A percentile compares a stretch with the other conserved stretches of the same genome.
Evolutionary conservation across 495 filamentous ascomycete species (phyloP).

Genomic region (Pseudoneurospora amorphoporcata): DNA sequence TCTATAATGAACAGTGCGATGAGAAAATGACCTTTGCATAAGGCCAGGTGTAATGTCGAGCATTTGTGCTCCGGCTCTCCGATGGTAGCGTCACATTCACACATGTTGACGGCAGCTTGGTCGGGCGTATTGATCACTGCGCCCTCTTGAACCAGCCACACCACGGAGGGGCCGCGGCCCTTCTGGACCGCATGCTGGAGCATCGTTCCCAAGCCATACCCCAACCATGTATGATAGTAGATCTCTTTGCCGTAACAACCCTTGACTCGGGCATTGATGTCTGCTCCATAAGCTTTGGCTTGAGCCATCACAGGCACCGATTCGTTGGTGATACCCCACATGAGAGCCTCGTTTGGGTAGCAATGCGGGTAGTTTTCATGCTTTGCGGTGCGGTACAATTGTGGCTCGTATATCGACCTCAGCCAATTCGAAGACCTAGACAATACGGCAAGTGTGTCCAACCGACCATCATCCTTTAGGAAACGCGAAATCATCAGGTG

Average conservation of each 20-base stretch:
- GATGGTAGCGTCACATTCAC: background rate
- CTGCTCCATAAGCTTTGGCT: background rate
- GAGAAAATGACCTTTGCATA: background rate
- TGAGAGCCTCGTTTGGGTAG: background rate
- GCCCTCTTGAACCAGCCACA: background rate
- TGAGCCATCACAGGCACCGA: background rate
- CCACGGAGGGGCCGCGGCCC: background rate
- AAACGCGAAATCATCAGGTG: background rate
- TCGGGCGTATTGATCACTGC: background rate
- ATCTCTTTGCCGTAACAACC: background rate
- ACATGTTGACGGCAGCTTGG: background rate
- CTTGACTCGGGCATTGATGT: background rate
- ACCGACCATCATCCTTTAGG: background rate
- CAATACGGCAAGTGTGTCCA: background rate
- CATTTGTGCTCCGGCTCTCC: background rate
- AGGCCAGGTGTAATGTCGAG: background rate
- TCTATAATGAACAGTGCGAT: background rate
- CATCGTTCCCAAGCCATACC: background rate
- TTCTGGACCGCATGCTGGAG: background rate
- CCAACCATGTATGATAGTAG: too few species aligned
- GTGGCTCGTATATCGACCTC: background rate
- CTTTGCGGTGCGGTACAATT: background rate
- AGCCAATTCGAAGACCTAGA: background rate
- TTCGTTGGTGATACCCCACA: background rate
- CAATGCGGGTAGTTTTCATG: background rate